Conservation (phyloP, 176 grass and related monocot genomes). For the Eleusine indica region DNA sequence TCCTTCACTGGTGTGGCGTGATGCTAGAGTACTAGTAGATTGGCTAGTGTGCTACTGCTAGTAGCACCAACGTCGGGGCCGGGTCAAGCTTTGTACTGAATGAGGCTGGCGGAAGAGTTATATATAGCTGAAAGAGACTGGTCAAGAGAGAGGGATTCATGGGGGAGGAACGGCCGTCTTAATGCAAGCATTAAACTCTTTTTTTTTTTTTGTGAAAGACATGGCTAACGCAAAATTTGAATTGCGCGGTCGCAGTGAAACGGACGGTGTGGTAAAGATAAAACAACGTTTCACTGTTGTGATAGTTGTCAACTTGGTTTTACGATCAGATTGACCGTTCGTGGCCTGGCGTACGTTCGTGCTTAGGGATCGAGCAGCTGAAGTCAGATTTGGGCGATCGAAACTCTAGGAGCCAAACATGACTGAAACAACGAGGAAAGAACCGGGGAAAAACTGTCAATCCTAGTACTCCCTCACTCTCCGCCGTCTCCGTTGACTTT, state of each 20-base stretch:
- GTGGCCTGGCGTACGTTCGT: not conserved
- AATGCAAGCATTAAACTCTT: not conserved
- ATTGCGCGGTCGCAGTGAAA: conserved; percentile 6
- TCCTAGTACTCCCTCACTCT: not conserved
- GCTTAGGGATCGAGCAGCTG: no score
- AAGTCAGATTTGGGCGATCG: not conserved
- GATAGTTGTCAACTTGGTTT: not conserved
- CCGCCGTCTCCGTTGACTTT: conserved; percentile 5
- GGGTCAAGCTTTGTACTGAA: not conserved
- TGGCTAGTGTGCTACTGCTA: not conserved
- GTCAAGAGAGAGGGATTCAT: no score
- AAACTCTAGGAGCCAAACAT: not conserved
- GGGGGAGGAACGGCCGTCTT: not conserved
- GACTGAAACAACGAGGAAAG: not conserved
- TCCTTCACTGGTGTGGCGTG: not conserved
- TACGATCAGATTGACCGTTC: not conserved
- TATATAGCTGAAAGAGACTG: not conserved
- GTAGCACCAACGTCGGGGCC: not conserved
- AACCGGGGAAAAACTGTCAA: not conserved
- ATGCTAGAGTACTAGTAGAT: not conserved
- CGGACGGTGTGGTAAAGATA: not conserved
- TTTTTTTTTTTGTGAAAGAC: not conserved
- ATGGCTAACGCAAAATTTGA: not conserved
- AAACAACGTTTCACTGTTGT: not conserved
- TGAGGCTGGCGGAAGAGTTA: not conserved